These are phyloP conservation scores for Suillus brevipes DNA, from an alignment of 768 basidiomycete genomes.

Conservation along the genomic window DNA sequence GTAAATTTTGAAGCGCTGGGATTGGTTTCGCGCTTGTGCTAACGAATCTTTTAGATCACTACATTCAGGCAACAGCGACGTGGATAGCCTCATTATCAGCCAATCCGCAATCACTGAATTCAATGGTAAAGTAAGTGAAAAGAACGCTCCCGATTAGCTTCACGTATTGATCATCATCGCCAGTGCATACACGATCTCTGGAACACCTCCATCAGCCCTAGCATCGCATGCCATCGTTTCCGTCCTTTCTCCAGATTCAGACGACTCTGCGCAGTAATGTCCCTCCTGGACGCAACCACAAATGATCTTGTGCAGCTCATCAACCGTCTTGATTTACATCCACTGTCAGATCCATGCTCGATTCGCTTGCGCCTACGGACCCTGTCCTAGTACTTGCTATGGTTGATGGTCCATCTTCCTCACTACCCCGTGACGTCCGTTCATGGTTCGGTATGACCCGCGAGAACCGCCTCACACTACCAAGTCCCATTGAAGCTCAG, in stretches of 20 bases:
- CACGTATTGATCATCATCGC: conserved; percentile 10
- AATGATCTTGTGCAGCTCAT: no score
- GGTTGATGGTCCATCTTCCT: conserved; percentile 71
- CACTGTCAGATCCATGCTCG: conserved; percentile 88
- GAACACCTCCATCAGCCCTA: conserved; percentile 66
- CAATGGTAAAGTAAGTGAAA: conserved; percentile 64
- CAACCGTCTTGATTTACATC: no score
- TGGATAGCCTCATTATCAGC: no score
- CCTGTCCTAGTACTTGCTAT: conserved; percentile 91
- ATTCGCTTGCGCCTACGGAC: conserved; percentile 87
- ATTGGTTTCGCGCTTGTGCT: no score
- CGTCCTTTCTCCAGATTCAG: conserved; percentile 51
- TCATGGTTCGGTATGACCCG: conserved; percentile 85
- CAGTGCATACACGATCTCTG: conserved; percentile 63
- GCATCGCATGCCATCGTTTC: conserved; percentile 62
- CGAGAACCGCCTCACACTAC: conserved; percentile 72
- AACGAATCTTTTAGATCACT: no score
- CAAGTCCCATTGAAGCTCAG: conserved; percentile 51
- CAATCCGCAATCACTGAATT: conserved; percentile 25
- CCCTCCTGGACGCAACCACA: no score
- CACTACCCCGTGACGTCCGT: conserved; percentile 79
- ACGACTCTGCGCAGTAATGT: conserved; percentile 15
- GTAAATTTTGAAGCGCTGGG: no score
- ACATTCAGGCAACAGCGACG: no score
- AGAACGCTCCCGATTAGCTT: conserved; percentile 1